A percentile compares a stretch with the other conserved stretches of the same genome.
These are phyloP conservation scores for Endothia cerciana DNA, from an alignment of 2,329 filamentous ascomycete genomes.

Conservation along the genomic window DNA sequence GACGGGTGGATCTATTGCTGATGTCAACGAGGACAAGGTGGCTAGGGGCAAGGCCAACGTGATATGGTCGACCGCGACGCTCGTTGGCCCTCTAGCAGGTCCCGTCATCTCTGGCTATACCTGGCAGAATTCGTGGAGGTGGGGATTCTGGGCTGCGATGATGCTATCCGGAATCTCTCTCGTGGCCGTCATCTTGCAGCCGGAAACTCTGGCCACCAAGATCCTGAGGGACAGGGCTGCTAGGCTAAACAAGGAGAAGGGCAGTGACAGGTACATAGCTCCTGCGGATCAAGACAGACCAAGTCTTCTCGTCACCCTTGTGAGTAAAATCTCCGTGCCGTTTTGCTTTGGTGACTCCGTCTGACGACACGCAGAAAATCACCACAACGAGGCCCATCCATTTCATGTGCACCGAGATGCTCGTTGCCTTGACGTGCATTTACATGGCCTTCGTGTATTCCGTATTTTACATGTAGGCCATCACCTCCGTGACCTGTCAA, in stretches of 20 bases:
- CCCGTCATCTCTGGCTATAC: constrained; percentile 34
- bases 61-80: constrained; percentile 33
- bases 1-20: constrained; percentile 35
- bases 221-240: constrained; percentile 33
- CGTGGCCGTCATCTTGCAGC: constrained; percentile 27
- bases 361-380: constrained; percentile 31
- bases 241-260: constrained; percentile 33
- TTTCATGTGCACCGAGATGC: constrained; percentile 38
- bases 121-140: constrained; percentile 32
- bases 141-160: constrained; percentile 35
- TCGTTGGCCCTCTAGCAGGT: constrained; percentile 34
- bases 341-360: neutral
- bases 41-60: constrained; percentile 34
- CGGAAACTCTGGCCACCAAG: constrained; percentile 35
- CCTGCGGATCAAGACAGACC: constrained; percentile 31
- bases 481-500: neutral
- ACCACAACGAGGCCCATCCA: constrained; percentile 38
- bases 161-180: constrained; percentile 31
- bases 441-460: constrained; percentile 40
- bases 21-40: constrained; percentile 32
- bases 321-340: constrained; percentile 22
- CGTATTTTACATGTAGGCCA: constrained; percentile 37
- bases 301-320: constrained; percentile 30
- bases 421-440: constrained; percentile 36
- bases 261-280: constrained; percentile 29